These are phyloP conservation scores for Erodium moschatum DNA, from an alignment of 441 rosid genomes.

Conservation along the genomic window DNA sequence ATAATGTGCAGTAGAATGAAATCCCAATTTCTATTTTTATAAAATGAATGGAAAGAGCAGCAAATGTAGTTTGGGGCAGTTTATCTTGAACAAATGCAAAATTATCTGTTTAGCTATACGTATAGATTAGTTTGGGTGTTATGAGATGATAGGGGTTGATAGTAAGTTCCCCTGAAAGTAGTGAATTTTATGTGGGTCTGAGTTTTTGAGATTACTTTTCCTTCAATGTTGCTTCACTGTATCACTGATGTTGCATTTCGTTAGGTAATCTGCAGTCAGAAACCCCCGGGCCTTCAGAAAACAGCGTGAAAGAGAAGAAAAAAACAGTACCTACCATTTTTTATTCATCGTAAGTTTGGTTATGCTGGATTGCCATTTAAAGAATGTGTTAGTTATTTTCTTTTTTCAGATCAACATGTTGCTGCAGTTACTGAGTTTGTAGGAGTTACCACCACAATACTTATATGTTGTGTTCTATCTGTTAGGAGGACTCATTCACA, in stretches of 20 bases:
- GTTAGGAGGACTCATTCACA: conserved; percentile 91
- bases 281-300: conserved; percentile 28
- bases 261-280: conserved; percentile 37
- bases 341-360: conserved; percentile 66
- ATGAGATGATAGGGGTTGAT: not conserved
- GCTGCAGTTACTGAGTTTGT: not conserved
- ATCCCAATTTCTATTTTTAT: conserved; percentile 5
- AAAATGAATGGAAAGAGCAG: too few relatives aligned
- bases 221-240: not conserved
- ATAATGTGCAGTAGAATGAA: not conserved
- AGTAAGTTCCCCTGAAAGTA: not conserved
- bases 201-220: too few relatives aligned
- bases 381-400: not conserved
- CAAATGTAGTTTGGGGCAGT: not conserved
- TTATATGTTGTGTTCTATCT: conserved; percentile 17
- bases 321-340: conserved; percentile 51
- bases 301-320: conserved; percentile 44
- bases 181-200: not conserved
- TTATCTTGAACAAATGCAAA: not conserved
- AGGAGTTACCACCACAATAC: not conserved
- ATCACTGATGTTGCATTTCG: conserved; percentile 1
- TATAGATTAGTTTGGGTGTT: not conserved
- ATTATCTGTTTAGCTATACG: not conserved
- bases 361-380: not conserved
- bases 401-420: not conserved